Evolutionary conservation across 805 yeast genomes (phyloP), one percentile per base, ranked within the genome.

Genomic region (Pichia nakasei): DNA sequence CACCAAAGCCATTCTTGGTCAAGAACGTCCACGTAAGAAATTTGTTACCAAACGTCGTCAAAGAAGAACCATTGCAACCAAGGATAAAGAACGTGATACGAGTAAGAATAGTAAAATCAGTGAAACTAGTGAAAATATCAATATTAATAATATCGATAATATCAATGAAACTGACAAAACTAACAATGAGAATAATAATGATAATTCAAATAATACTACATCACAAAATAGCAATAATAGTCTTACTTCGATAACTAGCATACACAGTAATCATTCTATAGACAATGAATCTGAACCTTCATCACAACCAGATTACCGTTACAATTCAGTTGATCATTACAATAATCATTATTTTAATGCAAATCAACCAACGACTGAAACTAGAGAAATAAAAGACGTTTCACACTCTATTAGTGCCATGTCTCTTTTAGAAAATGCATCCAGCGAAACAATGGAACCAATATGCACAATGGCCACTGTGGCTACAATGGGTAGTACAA

Each of bases 381-480:
- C 6, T 21, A 34, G 12, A 9, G 32, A 29, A 4, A 9, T 46
- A 20, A 46, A 45, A n/a, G 48, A 46, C 15, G 41, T 49, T 9
- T 49, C 52, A 13, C 52, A 51, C 1, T 55, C 53, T 37, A 27
- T 55, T 15, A 55, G 60, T 40, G 37, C 27, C 4, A 35, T 35
- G 37, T 22, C 32, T 2, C 7, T 29, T 9, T 12, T 29, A 6
- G 17, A 29, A 13, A 29, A 29, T 15, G n/a, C 32, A 13, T 29
- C 32, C 12, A 15, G 32, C 7, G 32, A 29, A 29, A 29, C 32
- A 13, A 29, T 29, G 32, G 32, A 29, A 29, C 32, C 32, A 2
- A 29, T 29, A 5, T 12, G 17, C 15, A 35, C 37, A 7, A 35
- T 35, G 37, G 37, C 19, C 13, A 35, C 37, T 5, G 22, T 35